These are phyloP conservation scores for Coprinopsis sp. DNA, from an alignment of 768 basidiomycete genomes.

Conservation along the genomic window DNA sequence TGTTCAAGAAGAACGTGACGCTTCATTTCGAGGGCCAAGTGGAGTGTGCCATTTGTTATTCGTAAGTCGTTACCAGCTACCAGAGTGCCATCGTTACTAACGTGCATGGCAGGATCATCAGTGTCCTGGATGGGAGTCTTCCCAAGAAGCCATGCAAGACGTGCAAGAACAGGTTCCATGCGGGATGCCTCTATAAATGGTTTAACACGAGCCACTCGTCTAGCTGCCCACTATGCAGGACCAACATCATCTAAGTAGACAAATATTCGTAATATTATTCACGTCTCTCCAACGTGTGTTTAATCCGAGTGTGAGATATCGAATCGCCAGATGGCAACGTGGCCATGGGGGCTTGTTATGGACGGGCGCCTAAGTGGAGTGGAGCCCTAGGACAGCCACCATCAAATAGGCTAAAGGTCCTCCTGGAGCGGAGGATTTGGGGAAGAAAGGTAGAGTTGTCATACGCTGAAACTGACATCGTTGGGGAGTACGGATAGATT, in stretches of 20 bases:
- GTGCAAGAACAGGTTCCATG: slow-evolving; percentile 92
- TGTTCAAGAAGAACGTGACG: slow-evolving; percentile 93
- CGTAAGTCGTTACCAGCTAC: slow-evolving; percentile 42
- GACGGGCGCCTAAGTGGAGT: no score
- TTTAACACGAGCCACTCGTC: slow-evolving; percentile 86
- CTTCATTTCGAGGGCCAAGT: slow-evolving; percentile 94
- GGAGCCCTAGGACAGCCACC: no score
- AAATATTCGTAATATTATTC: neutral
- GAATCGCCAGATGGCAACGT: no score
- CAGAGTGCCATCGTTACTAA: neutral
- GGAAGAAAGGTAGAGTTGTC: no score
- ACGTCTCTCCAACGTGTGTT: no score
- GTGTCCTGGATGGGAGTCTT: slow-evolving; percentile 79
- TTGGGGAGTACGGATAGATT: no score
- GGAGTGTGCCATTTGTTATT: slow-evolving; percentile 96
- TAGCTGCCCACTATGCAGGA: slow-evolving; percentile 87
- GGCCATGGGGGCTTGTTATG: no score
- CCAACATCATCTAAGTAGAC: slow-evolving; percentile 57
- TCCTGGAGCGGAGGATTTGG: no score
- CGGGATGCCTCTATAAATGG: slow-evolving; percentile 94
- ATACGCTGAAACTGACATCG: no score
- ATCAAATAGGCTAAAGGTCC: no score
- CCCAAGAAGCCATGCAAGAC: slow-evolving; percentile 92
- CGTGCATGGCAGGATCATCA: slow-evolving; percentile 67
- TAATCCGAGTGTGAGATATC: no score